phyloP scores from a whole-genome alignment of 805 yeast genomes.

The Starmerella riodocensis region DNA sequence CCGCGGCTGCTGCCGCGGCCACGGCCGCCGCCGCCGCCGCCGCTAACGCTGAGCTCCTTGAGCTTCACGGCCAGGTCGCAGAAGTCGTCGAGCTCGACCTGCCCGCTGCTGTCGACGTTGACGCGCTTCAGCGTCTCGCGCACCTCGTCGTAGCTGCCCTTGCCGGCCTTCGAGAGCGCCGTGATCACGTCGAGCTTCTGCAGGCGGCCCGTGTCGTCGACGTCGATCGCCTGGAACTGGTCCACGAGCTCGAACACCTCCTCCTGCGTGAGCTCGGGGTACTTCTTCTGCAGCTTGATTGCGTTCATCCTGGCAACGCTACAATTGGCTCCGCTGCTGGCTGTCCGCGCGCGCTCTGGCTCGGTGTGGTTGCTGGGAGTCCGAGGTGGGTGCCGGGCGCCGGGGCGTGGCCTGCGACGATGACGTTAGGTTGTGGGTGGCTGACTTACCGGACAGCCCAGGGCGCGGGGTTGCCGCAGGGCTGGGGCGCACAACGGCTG shows the following conservation, averaged over 20 bases:
- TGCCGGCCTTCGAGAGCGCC: conserved; percentile 64
- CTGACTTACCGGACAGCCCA: too few relatives aligned
- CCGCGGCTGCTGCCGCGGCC: too few relatives aligned
- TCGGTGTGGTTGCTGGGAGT: too few relatives aligned
- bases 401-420: too few relatives aligned
- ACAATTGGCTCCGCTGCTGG: too few relatives aligned
- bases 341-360: too few relatives aligned
- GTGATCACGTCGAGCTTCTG: conserved; percentile 85
- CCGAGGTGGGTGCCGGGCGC: too few relatives aligned
- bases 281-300: conserved; percentile 60
- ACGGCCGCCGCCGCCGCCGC: too few relatives aligned
- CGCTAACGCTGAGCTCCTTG: conserved; percentile 33
- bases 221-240: conserved; percentile 62
- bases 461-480: too few relatives aligned
- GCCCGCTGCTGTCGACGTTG: conserved; percentile 91
- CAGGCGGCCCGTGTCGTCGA: conserved; percentile 87
- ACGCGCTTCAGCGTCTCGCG: conserved; percentile 87
- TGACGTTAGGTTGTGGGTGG: too few relatives aligned
- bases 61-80: conserved; percentile 74
- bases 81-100: conserved; percentile 89
- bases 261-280: conserved; percentile 72
- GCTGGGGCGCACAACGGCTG: too few relatives aligned
- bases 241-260: conserved; percentile 78
- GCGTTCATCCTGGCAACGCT: conserved; percentile 49
- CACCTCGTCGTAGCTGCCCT: conserved; percentile 77